These are phyloP conservation scores for Penicillium canariense DNA, from an alignment of 495 filamentous ascomycete genomes.

Conservation along the genomic window DNA sequence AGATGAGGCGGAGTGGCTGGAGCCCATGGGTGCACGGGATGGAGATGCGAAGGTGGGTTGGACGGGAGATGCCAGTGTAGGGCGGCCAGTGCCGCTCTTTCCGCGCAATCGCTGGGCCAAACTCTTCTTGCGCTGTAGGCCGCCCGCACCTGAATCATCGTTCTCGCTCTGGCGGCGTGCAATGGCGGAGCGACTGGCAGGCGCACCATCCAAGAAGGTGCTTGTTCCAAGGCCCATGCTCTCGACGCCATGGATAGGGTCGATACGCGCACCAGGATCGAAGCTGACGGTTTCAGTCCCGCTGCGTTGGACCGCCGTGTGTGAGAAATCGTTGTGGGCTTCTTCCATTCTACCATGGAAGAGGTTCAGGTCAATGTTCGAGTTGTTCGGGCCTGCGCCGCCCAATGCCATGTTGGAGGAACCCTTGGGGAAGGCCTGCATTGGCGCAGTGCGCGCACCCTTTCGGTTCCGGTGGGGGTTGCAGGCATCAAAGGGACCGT, in stretches of 20 bases:
- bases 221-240: slow-evolving; percentile 85
- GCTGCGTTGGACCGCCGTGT: slow-evolving; percentile 33
- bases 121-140: slow-evolving; percentile 86
- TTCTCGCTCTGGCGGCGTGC: slow-evolving; percentile 69
- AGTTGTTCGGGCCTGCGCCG: slow-evolving; percentile 80
- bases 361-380: slow-evolving; percentile 74
- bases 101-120: slow-evolving; percentile 81
- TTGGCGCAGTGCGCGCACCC: slow-evolving; percentile 78
- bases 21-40: slow-evolving; percentile 27
- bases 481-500: slow-evolving; percentile 96
- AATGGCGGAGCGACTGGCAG: slow-evolving; percentile 80
- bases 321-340: slow-evolving; percentile 75
- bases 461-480: slow-evolving; percentile 93
- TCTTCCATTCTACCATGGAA: slow-evolving; percentile 83
- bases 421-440: slow-evolving; percentile 93
- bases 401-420: slow-evolving; percentile 90
- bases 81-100: slow-evolving; percentile 55
- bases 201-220: slow-evolving; percentile 93
- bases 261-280: slow-evolving; percentile 57
- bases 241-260: slow-evolving; percentile 79
- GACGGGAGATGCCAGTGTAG: slow-evolving; percentile 46
- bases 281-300: slow-evolving; percentile 50
- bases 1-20: slow-evolving; percentile 32
- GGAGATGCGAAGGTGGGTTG: slow-evolving; percentile 31
- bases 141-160: slow-evolving; percentile 52